A percentile compares a stretch with the other conserved stretches of the same genome.
phyloP scores from a whole-genome alignment of 2,329 filamentous ascomycete species.

The Alternaria atra region DNA sequence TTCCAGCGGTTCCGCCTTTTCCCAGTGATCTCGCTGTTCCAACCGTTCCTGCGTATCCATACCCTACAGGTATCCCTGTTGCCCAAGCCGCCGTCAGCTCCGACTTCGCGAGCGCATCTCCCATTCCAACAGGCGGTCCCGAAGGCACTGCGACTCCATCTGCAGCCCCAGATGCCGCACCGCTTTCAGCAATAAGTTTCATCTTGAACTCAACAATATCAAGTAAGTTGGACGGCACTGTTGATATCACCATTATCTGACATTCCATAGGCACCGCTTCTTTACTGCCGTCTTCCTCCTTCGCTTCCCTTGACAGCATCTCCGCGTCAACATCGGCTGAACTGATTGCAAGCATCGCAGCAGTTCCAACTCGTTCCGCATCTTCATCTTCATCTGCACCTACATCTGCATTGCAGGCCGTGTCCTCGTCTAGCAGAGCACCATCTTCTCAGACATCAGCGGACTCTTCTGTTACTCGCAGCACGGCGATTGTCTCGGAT shows the following conservation, averaged over 20 bases:
- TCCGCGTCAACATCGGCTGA: constrained; percentile 11
- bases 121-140: constrained; percentile 13
- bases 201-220: constrained; percentile 28
- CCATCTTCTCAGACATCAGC: constrained; percentile 20
- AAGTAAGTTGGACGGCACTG: constrained; percentile 8
- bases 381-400: constrained; percentile 21
- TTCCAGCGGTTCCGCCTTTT: constrained; percentile 48
- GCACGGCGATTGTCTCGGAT: constrained; percentile 23
- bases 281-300: constrained; percentile 3
- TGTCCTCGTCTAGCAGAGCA: constrained; percentile 19
- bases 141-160: constrained; percentile 14
- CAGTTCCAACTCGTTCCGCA: constrained; percentile 11
- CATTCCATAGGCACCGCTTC: constrained; percentile 10
- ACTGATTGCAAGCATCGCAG: constrained; percentile 5
- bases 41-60: constrained; percentile 47
- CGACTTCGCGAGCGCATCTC: constrained; percentile 13
- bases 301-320: constrained; percentile 4
- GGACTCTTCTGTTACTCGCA: constrained; percentile 17
- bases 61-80: constrained; percentile 33
- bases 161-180: constrained; percentile 5
- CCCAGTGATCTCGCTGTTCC: constrained; percentile 42
- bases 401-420: constrained; percentile 14
- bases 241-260: not conserved
- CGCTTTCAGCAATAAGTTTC: constrained; percentile 7
- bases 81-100: constrained; percentile 13